Evolutionary conservation across 1,139 yeast genomes (phyloP).

Genomic region (Yamadazyma songkhlaensis): DNA sequence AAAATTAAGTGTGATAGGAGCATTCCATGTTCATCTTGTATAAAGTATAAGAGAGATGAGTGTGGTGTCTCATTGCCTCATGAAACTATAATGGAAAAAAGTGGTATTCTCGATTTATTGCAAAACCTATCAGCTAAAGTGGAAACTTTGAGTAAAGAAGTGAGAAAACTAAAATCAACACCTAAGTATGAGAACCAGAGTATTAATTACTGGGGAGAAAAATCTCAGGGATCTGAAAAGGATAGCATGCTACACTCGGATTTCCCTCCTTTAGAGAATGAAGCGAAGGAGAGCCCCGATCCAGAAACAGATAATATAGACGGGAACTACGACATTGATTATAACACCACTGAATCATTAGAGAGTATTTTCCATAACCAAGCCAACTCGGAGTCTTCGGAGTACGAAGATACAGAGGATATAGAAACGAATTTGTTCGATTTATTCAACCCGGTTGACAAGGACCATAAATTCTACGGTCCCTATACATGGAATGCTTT

Average conservation of each 20-base stretch:
- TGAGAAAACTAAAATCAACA: background rate
- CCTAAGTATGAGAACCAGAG: background rate
- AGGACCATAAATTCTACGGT: slow-evolving; percentile 1
- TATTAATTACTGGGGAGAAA: too few species aligned
- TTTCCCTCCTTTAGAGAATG: too few species aligned
- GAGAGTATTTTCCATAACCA: too few species aligned
- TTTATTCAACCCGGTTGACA: slow-evolving; percentile 2
- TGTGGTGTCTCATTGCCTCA: background rate
- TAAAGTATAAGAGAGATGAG: background rate
- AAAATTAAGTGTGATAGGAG: slow-evolving; percentile 6
- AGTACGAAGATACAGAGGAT: slow-evolving; percentile 1
- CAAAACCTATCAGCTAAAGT: background rate
- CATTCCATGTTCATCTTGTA: slow-evolving; percentile 5
- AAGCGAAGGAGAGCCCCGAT: too few species aligned
- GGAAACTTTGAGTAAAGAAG: background rate
- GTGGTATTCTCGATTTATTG: background rate
- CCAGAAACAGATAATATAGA: background rate
- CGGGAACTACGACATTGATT: background rate
- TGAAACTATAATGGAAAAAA: background rate
- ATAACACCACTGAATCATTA: too few species aligned
- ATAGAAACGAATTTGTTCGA: slow-evolving; percentile 2
- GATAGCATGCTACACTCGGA: too few species aligned
- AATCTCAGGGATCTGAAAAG: too few species aligned
- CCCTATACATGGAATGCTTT: slow-evolving; percentile 5
- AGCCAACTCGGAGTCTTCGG: too few species aligned